These are phyloP conservation scores for Lactarius vividus DNA, from an alignment of 768 basidiomycete genomes.

Conservation along the genomic window DNA sequence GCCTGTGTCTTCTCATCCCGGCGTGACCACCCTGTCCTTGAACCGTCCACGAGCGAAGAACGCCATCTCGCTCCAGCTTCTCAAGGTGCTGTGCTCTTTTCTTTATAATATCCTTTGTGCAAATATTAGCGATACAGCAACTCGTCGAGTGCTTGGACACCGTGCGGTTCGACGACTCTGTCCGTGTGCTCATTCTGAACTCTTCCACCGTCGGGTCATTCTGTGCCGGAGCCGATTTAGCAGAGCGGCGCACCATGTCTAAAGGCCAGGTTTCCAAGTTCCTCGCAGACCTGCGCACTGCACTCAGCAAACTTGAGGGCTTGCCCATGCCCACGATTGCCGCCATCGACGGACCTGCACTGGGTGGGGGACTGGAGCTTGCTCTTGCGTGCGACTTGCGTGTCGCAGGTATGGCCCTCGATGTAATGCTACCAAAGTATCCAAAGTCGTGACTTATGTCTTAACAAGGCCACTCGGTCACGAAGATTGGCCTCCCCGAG, in stretches of 20 bases:
- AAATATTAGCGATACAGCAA: constrained; percentile 10
- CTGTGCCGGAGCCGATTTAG: constrained; percentile 90
- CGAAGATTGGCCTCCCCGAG: constrained; percentile 88
- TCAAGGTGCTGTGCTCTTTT: constrained; percentile 18
- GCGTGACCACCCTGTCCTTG: constrained; percentile 22
- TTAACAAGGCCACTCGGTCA: constrained; percentile 54
- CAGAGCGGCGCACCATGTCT: constrained; percentile 82
- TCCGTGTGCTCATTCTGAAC: constrained; percentile 79
- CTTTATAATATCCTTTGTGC: not conserved
- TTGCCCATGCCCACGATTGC: constrained; percentile 88
- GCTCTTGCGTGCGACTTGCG: constrained; percentile 87
- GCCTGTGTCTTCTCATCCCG: constrained; percentile 15
- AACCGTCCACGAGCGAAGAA: constrained; percentile 26
- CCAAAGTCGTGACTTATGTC: not conserved
- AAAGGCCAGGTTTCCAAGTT: constrained; percentile 71
- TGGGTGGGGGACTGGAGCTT: constrained; percentile 91
- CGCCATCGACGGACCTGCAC: constrained; percentile 89
- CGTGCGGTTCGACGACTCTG: constrained; percentile 48
- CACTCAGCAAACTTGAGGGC: constrained; percentile 72
- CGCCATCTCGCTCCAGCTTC: constrained; percentile 26
- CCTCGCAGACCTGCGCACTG: constrained; percentile 66
- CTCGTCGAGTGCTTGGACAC: constrained; percentile 20
- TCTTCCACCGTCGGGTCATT: constrained; percentile 78
- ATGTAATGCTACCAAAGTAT: constrained; percentile 10
- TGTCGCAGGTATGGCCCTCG: constrained; percentile 62